Base-by-base conservation (phyloP, 1,284 basidiomycete genomes). In the Cryptococcus wingfieldii region DNA sequence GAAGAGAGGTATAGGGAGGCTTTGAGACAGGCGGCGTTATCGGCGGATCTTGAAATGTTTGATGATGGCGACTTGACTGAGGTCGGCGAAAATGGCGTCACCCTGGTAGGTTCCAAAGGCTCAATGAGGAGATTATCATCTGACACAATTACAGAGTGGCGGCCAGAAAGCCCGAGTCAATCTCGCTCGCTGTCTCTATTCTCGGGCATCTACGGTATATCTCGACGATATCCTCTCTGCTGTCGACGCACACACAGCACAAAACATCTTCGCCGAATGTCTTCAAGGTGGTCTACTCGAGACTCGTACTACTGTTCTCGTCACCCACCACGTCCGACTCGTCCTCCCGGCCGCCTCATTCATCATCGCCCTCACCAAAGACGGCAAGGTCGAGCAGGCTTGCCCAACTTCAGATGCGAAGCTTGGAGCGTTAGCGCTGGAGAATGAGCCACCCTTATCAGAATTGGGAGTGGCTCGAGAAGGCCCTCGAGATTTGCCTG, bases 81-180 rank as follows among this genome's bases (percentile, higher is more conserved):
- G 72, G 88, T 94, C 34, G 90, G 90, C 27, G 90, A 92, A 74
- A 84, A 87, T 62, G 90, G 90, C 5, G 84, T 88, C 54, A 88
- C 60, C 49, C 51, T 84, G 82, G 67, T 67, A 25, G 45, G 68
- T 62, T 3, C 34, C 6, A 28, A 13, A n/a, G 19, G 19, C 25
- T 44, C 9, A 34, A 7, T 27, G 4, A 31, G 1, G 44, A 4
- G 5, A 19, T 10, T 38, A 12, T 39, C 23, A 16, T 23, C 34
- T 47, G 12, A 48, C 47, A 16, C 14, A 12, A 28, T 16, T 52
- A 25, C 55, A 74, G 49, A 72, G 66, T 27, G 75, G 78, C 37
- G 74, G 75, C 2, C 79, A 78, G 55, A 71, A 89, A 80, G 89
- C 89, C 38, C 84, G 90, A 18, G 83, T 93, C 14, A 88, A 86